These are phyloP conservation scores for Mycena floridula DNA, from an alignment of 768 basidiomycete species.

Conservation along the genomic window DNA sequence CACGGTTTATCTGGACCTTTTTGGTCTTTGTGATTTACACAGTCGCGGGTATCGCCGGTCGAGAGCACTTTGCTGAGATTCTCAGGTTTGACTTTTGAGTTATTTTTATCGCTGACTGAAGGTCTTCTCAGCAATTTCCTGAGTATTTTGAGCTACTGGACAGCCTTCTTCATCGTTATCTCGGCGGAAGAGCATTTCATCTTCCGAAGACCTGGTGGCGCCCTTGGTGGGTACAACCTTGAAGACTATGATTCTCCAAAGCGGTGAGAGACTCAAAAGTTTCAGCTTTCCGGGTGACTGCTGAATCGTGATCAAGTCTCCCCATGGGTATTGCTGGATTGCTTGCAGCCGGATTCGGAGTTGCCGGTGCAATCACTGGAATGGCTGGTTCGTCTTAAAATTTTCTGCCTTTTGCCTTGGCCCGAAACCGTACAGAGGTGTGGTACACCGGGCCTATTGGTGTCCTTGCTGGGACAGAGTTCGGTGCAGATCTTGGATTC, in stretches of 20 bases:
- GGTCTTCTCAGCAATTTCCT: constrained; percentile 40
- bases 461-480: constrained; percentile 30
- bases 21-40: constrained; percentile 32
- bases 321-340: constrained; percentile 44
- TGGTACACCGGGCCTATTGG: constrained; percentile 51
- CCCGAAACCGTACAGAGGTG: constrained; percentile 11
- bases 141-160: constrained; percentile 39
- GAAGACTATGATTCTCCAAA: constrained; percentile 39
- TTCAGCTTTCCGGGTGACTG: neutral
- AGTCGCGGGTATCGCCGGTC: constrained; percentile 32
- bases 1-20: constrained; percentile 40
- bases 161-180: constrained; percentile 39
- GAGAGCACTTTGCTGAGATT: constrained; percentile 37
- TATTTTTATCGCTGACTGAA: too few relatives aligned
- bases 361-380: constrained; percentile 41
- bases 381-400: constrained; percentile 37
- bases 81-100: too few relatives aligned
- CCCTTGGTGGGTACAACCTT: constrained; percentile 45
- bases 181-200: constrained; percentile 40
- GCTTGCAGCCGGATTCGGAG: constrained; percentile 38
- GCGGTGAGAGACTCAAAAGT: constrained; percentile 2
- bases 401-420: neutral
- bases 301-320: constrained; percentile 21
- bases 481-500: constrained; percentile 49
- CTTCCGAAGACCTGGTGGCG: constrained; percentile 33